Evolutionary conservation across 2,329 filamentous ascomycete genomes (phyloP), one percentile per base, ranked within the genome.

Genomic region (Madurella fahalii): DNA sequence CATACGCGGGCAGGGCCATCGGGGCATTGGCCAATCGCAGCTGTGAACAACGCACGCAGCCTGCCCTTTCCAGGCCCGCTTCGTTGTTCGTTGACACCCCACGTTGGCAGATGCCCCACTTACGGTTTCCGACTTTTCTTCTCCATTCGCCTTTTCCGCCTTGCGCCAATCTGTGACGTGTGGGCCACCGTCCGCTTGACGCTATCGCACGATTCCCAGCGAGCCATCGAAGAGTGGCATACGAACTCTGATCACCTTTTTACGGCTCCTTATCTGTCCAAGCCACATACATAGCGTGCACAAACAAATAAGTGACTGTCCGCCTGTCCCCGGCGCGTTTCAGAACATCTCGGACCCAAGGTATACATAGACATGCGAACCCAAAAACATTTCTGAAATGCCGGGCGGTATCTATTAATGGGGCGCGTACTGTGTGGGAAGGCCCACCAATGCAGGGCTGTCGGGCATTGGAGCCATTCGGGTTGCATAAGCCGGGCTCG

Each of bases 81-180:
- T 16, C 20, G 15, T 15, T 47, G 48, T 43, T 20, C 34, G 34
- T 46, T 25, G 37, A 40, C 40, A 48, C 45, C 53, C 49, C 49
- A 56, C 53, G 39, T 40, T 30, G 25, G 16, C 9, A 8, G 30
- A 4, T 4, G 20, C 47, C 41, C 52, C 32, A 49, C 47, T 41
- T 25, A 16, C 44, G 25, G 39, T 44, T 43, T n/a, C 40, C 31
- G n/a, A 4, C 2, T 12, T 34, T 46, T 47, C 52, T 3, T 68
- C 74, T 54, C 70, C 74, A 53, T 40, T 34, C 50, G 40, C 34
- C 20, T 16, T 47, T 52, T 44, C 17, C 44, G 40, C 25, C 20
- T 25, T 32, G n/a, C 13, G 32, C 48, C 52, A 40, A 47, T 25
- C 41, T 16, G 31, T 51, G 32, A 51, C 48, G 40, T 51, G 25